Base-by-base conservation (phyloP, 2,329 filamentous ascomycete genomes). In the Amauroascus niger region DNA sequence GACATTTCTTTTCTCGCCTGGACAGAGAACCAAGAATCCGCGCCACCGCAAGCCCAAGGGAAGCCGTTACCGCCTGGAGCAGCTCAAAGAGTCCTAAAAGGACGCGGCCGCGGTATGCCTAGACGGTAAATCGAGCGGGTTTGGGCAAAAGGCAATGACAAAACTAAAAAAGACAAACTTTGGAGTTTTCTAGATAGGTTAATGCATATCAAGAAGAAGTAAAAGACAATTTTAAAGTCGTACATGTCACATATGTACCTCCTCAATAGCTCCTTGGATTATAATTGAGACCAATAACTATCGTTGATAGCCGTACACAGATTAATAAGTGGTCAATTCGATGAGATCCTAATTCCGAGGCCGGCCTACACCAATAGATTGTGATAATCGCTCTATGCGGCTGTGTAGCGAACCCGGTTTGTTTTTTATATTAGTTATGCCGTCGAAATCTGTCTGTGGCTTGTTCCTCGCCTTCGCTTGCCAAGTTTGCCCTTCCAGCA, bases 31-130 rank as follows among this genome's bases (percentile, higher is more conserved):
- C 88, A 98, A 76, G 90, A 97, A 76, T 95, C 88, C 65, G 80
- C 84, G 63, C 77, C 82, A 69, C 86, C 90, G 22, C 87, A 95
- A 71, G 88, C 82, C 7, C 91, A 91, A 0, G 79, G 82, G 53
- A 79, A 86, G 70, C 79, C 82, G 18, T 75, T 90, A 61, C 87
- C 86, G 3, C 84, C 84, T 1, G 87, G 86, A 61, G 90, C 91
- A 20, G 90, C 91, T 9, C 91, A 97, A 76, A 79, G 91, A 65
- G 91, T 89, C 40, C 73, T 97, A 14, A 46, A n/a, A 58, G 87
- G 86, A 56, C 77, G 87, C 61, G 89, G 90, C 59, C 83, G 88
- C 62, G 88, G 88, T 33, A 93, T 97, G 89, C 91, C 93, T 24
- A 82, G 87, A 70, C 79, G 87, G 76, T 91, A 78, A 69, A 59